phyloP scores from a whole-genome alignment of 1,284 basidiomycete genomes.

The Agroathelia rolfsii region DNA sequence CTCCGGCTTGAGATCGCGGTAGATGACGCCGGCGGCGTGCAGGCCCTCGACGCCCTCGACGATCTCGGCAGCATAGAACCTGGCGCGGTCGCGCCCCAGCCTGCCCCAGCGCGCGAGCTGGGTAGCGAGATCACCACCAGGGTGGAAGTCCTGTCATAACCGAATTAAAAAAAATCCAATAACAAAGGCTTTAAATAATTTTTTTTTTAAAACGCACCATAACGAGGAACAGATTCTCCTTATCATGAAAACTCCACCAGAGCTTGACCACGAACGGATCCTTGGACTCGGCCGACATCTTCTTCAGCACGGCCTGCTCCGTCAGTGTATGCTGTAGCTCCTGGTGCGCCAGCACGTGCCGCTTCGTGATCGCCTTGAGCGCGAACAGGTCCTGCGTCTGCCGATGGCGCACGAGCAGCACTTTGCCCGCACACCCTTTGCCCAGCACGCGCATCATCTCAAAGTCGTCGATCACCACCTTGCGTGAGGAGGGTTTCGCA shows the following conservation, averaged over 20 bases:
- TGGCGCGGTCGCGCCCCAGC: conserved; percentile 82
- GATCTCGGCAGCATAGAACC: conserved; percentile 95
- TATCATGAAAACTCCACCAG: conserved; percentile 94
- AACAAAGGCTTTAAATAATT: no score
- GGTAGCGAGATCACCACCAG: conserved; percentile 92
- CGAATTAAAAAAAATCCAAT: conserved; percentile 16
- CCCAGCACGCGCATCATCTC: conserved; percentile 94
- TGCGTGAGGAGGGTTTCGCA: conserved; percentile 48
- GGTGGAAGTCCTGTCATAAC: conserved; percentile 74
- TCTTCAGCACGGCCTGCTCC: conserved; percentile 86
- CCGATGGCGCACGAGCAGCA: conserved; percentile 78
- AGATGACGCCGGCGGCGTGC: conserved; percentile 79
- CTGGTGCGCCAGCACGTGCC: conserved; percentile 90
- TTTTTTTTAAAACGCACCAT: conserved; percentile 61
- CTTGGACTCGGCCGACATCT: conserved; percentile 71
- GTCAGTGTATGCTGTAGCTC: conserved; percentile 93
- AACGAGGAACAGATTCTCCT: conserved; percentile 86
- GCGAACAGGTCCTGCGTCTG: conserved; percentile 68
- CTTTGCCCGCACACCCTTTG: conserved; percentile 94
- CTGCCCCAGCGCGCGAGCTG: conserved; percentile 93
- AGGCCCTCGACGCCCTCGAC: conserved; percentile 91
- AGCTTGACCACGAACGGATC: conserved; percentile 93
- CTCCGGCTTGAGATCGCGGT: conserved; percentile 88
- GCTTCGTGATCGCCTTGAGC: conserved; percentile 94
- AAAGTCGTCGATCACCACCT: conserved; percentile 82